Evolutionary conservation across 306 rosid species (phyloP), one percentile per base, ranked within the genome.

Genomic region (Senna tora): DNA sequence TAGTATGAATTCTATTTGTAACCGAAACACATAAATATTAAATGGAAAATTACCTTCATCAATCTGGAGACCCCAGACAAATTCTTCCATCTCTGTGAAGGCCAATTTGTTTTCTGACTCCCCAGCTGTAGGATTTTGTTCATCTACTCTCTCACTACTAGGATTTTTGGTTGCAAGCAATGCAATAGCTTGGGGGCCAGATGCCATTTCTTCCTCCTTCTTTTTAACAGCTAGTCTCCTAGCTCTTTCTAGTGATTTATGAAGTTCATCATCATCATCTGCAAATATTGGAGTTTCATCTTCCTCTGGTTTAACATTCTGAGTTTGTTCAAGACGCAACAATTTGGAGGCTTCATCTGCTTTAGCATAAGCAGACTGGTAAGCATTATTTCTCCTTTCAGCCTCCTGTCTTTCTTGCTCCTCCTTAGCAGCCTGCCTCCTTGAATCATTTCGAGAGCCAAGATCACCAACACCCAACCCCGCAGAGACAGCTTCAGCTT

Each of bases 1-100:
- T 59, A 49, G 50, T 33, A 65, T 49, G 36, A 67, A 74, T 21
- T 17, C 34, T 22, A 45, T 17, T 25, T 42, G 56, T 20, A 55
- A 58, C 21, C 17, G 46, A 45, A 72, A 63, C 30, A 38, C 25
- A 55, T 39, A 85, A 16, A 49, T 41, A 61, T n/a, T 36, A 33
- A 13, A 43, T 5, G 28, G 51, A 39, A 76, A 56, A 9, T 38
- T 81, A 91, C 99, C 97, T 89, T 94, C 95, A 67, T 86, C 99
- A 76, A 91, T 87, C 82, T 89, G 97, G 73, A 91, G 91, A 80
- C 99, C 90, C 95, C 90, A 89, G 63, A 94, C 95, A 86, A 89
- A 94, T 77, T 94, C 99, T 84, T 94, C 96, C 99, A 94, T 91
- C 86, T 94, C 96, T 41, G 99, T 87, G 71, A 94, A 87, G 66